Conservation (phyloP, 2,329 filamentous ascomycete species). For the Colletotrichum coccodes region DNA sequence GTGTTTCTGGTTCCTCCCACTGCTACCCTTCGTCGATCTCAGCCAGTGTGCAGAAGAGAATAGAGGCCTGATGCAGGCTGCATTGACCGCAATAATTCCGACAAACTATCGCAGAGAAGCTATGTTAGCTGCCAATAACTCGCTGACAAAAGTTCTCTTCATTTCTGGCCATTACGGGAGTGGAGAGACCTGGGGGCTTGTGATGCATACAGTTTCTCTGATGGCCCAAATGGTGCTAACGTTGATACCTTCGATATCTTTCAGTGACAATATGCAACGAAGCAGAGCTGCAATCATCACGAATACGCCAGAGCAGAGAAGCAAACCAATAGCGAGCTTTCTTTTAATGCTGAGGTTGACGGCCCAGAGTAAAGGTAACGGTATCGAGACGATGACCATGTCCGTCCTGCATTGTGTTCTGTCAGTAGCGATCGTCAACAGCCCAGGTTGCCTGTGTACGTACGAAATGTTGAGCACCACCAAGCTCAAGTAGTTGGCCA, state of each 20-base stretch:
- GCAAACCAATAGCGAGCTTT: conserved; percentile 49
- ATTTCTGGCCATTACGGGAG: background rate
- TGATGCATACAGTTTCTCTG: conserved; percentile 49
- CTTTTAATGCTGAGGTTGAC: conserved; percentile 48
- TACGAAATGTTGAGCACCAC: conserved; percentile 49
- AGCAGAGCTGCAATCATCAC: conserved; percentile 53
- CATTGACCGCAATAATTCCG: conserved; percentile 53
- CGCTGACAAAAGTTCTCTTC: too few species aligned
- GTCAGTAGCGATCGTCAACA: background rate
- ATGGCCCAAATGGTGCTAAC: conserved; percentile 53
- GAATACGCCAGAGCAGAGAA: conserved; percentile 55
- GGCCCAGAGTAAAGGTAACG: conserved; percentile 50
- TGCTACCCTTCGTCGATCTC: conserved; percentile 44
- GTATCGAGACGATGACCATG: conserved; percentile 49
- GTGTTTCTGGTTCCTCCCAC: conserved; percentile 36
- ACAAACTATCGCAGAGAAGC: conserved; percentile 46
- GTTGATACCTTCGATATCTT: conserved; percentile 48
- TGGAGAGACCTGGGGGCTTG: too few species aligned
- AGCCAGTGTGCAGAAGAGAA: conserved; percentile 47
- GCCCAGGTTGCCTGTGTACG: conserved; percentile 11
- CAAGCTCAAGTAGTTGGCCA: conserved; percentile 49
- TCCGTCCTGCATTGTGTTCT: conserved; percentile 46
- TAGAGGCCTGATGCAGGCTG: conserved; percentile 52
- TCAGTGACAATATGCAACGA: conserved; percentile 51
- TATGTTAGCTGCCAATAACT: background rate